phyloP scores from a whole-genome alignment of 2,329 filamentous ascomycete species.

The Arachnopeziza araneosa region DNA sequence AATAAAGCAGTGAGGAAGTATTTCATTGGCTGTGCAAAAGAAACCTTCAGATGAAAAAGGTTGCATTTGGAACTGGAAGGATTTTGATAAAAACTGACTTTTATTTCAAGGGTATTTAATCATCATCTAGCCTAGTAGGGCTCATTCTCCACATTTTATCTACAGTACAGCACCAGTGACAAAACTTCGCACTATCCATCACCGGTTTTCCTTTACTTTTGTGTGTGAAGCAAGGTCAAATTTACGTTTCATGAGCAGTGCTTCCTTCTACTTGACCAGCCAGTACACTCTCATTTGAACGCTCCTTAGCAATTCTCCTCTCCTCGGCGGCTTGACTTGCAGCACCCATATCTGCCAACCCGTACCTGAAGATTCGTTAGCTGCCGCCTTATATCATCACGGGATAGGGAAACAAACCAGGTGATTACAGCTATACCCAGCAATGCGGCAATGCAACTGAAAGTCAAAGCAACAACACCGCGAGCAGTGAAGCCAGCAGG shows the following conservation, averaged over 20 bases:
- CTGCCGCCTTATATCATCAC: not conserved
- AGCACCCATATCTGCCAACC: conserved; percentile 28
- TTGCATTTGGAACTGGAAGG: no score
- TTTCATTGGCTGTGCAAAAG: no score
- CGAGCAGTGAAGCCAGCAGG: conserved; percentile 25
- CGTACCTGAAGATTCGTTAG: conserved; percentile 21
- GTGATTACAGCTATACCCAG: conserved; percentile 25
- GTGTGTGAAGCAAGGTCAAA: not conserved
- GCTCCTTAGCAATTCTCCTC: not conserved
- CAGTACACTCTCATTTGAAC: not conserved
- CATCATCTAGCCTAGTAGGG: not conserved
- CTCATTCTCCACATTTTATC: not conserved
- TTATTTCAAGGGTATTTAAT: not conserved
- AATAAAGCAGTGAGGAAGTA: not conserved
- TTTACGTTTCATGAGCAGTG: not conserved
- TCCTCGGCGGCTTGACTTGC: conserved; percentile 10
- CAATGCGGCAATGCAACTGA: conserved; percentile 27
- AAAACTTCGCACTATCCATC: not conserved
- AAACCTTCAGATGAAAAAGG: no score
- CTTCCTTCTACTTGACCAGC: not conserved
- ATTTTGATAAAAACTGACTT: not conserved
- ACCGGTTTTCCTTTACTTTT: not conserved
- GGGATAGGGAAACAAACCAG: conserved; percentile 18
- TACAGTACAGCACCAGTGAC: not conserved
- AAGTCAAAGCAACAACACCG: conserved; percentile 29